A percentile compares a stretch with the other conserved stretches of the same genome.
Evolutionary conservation across 495 filamentous ascomycete species (phyloP).

Genomic region (Cercophora sp.): DNA sequence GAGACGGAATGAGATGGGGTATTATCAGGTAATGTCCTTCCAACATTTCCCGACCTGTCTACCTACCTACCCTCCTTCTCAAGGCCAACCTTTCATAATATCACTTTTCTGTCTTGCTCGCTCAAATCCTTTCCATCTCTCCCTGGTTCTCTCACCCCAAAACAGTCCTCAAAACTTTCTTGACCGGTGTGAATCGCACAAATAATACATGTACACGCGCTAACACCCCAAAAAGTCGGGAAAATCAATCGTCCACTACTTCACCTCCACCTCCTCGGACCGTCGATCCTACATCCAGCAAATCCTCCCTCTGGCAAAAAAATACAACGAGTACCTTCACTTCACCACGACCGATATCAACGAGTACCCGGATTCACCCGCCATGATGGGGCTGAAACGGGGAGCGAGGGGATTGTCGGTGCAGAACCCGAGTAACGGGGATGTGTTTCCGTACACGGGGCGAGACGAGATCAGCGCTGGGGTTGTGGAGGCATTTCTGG

Average conservation of each 20-base stretch:
- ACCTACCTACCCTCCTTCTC: too few species aligned
- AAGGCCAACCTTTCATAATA: too few species aligned
- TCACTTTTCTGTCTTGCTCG: too few species aligned
- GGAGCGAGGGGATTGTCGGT: constrained; percentile 33
- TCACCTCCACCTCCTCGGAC: constrained; percentile 24
- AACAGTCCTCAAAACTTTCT: too few species aligned
- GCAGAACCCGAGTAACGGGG: constrained; percentile 41
- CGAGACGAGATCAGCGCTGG: constrained; percentile 29
- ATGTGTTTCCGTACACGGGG: constrained; percentile 36
- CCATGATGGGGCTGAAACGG: constrained; percentile 31
- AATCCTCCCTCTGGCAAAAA: constrained; percentile 42
- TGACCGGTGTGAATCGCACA: too few species aligned
- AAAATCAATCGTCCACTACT: constrained; percentile 46
- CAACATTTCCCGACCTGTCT: background rate
- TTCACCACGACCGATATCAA: constrained; percentile 44
- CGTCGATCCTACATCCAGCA: constrained; percentile 27
- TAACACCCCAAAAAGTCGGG: constrained; percentile 27
- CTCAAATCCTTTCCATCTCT: too few species aligned
- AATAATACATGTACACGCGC: background rate
- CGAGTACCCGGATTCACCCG: constrained; percentile 45
- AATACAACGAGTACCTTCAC: constrained; percentile 43
- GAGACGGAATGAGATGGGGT: constrained; percentile 38
- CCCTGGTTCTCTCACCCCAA: too few species aligned
- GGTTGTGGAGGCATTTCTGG: constrained; percentile 38
- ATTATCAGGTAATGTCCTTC: constrained; percentile 32